Conservation (phyloP, 2,329 filamentous ascomycete species). For the Penicillium sp. region DNA sequence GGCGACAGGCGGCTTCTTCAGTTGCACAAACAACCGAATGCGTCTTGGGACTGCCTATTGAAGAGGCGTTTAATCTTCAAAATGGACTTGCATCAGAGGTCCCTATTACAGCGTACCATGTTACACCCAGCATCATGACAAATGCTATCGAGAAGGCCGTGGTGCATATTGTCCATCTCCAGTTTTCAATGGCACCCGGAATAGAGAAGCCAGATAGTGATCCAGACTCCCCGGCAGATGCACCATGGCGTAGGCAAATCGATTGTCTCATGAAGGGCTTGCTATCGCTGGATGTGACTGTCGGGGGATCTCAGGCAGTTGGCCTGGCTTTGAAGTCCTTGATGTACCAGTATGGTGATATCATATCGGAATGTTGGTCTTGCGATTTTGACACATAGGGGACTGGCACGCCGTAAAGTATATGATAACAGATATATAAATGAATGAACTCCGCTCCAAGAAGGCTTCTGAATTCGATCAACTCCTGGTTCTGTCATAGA, state of each 20-base stretch:
- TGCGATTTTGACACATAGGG: slow-evolving; percentile 16
- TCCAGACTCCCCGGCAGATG: background rate
- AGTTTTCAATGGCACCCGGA: background rate
- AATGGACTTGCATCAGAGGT: slow-evolving; percentile 25
- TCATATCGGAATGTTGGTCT: slow-evolving; percentile 29
- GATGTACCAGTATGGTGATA: slow-evolving; percentile 22
- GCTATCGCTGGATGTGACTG: slow-evolving; percentile 25
- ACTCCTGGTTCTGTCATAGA: too few relatives aligned
- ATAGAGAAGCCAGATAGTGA: background rate
- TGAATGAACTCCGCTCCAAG: background rate
- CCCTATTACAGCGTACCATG: slow-evolving; percentile 26
- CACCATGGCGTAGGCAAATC: slow-evolving; percentile 15
- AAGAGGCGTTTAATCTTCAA: slow-evolving; percentile 24
- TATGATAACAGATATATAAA: background rate
- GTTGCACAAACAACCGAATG: slow-evolving; percentile 17
- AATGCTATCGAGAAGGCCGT: slow-evolving; percentile 21
- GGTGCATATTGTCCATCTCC: slow-evolving; percentile 13
- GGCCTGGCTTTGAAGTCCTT: slow-evolving; percentile 11
- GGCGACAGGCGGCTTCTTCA: slow-evolving; percentile 9
- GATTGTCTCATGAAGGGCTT: slow-evolving; percentile 27
- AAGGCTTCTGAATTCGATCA: too few relatives aligned
- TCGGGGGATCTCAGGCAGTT: slow-evolving; percentile 26
- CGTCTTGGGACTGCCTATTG: slow-evolving; percentile 13
- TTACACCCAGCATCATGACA: slow-evolving; percentile 24
- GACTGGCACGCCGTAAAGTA: too few relatives aligned